Evolutionary conservation across 2,329 filamentous ascomycete species (phyloP).

Genomic region (Aspergillus sergii): DNA sequence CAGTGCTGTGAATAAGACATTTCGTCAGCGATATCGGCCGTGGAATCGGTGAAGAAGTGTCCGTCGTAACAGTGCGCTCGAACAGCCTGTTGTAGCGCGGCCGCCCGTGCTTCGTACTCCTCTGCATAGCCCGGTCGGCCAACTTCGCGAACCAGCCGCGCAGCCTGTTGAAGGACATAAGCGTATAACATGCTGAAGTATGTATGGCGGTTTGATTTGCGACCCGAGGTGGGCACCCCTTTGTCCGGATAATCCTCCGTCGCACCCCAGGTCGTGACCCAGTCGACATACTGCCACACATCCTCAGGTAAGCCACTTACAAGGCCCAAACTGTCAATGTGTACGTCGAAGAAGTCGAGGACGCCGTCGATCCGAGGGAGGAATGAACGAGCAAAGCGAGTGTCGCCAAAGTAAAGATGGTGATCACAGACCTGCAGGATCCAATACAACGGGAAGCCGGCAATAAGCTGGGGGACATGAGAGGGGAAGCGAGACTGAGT

Average conservation of each 20-base stretch:
- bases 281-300: slow-evolving; percentile 40
- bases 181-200: slow-evolving; percentile 47
- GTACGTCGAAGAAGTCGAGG: slow-evolving; percentile 26
- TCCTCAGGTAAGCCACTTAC: slow-evolving; percentile 27
- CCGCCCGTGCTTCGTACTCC: slow-evolving; percentile 30
- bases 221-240: slow-evolving; percentile 44
- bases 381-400: slow-evolving; percentile 23
- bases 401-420: slow-evolving; percentile 34
- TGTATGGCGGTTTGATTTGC: slow-evolving; percentile 41
- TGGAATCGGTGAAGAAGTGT: slow-evolving; percentile 36
- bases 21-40: slow-evolving; percentile 28
- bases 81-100: slow-evolving; percentile 23
- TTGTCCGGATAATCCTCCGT: slow-evolving; percentile 37
- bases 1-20: slow-evolving; percentile 32
- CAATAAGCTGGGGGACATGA: slow-evolving; percentile 33
- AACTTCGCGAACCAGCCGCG: slow-evolving; percentile 34
- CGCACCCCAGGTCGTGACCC: slow-evolving; percentile 36
- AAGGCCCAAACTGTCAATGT: slow-evolving; percentile 24
- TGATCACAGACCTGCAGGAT: slow-evolving; percentile 35
- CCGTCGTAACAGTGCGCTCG: slow-evolving; percentile 33
- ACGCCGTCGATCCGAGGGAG: slow-evolving; percentile 28
- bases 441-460: slow-evolving; percentile 38
- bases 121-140: slow-evolving; percentile 35
- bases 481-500: slow-evolving; percentile 35
- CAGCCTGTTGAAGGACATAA: slow-evolving; percentile 38